Conservation (phyloP, 345 rosid genomes). For the Citrus unshiu region DNA sequence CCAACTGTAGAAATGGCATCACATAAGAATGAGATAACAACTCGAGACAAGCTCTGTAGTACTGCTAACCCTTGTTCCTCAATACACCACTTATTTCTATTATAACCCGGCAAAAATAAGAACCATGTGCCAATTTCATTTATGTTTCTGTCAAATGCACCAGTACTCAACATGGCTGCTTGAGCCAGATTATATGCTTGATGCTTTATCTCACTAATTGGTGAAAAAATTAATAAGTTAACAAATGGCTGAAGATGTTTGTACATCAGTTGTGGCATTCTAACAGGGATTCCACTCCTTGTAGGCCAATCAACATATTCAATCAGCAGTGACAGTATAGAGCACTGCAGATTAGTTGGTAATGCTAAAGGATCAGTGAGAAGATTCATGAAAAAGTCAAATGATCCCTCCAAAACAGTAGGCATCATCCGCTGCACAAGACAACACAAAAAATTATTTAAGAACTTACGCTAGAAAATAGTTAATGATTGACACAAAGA, state of each 20-base stretch:
- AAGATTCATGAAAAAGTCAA: conserved; percentile 71
- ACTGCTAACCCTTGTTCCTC: conserved; percentile 39
- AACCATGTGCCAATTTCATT: conserved; percentile 76
- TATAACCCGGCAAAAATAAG: conserved; percentile 61
- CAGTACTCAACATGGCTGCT: conserved; percentile 81
- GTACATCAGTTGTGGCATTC: conserved; percentile 66
- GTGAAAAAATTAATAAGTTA: conserved; percentile 57
- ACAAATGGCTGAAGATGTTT: conserved; percentile 64
- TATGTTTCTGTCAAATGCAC: conserved; percentile 76
- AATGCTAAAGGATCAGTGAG: conserved; percentile 49
- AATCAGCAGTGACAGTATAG: conserved; percentile 61
- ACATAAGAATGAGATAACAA: conserved; percentile 69
- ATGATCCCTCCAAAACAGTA: conserved; percentile 70
- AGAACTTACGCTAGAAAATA: neutral
- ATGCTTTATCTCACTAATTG: conserved; percentile 46
- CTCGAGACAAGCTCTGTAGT: conserved; percentile 51
- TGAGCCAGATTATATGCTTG: conserved; percentile 60
- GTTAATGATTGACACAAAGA: neutral
- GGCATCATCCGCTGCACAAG: conserved; percentile 63
- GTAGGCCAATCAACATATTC: conserved; percentile 59
- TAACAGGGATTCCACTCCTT: conserved; percentile 35
- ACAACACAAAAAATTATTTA: conserved; percentile 7
- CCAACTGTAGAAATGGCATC: conserved; percentile 77
- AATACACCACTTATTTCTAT: conserved; percentile 28
- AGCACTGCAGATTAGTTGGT: conserved; percentile 49